Evolutionary conservation across 139 green algal species (phyloP).

Genomic region (Tetraselmis striata): DNA sequence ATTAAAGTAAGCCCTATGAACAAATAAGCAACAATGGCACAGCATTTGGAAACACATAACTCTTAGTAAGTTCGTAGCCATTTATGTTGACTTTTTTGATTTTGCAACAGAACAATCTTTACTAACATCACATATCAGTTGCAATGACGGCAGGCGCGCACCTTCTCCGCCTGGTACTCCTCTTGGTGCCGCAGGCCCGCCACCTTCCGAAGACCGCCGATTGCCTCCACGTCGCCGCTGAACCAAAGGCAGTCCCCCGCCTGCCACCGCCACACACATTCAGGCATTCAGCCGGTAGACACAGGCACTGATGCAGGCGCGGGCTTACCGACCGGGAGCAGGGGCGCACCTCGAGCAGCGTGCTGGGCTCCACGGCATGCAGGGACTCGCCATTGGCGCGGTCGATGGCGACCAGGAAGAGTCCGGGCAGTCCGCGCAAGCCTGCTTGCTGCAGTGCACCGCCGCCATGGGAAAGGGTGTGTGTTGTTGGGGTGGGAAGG

Average conservation of each 20-base stretch:
- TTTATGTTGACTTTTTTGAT: too few species aligned
- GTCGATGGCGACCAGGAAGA: constrained; percentile 61
- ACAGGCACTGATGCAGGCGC: not conserved
- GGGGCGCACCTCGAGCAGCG: constrained; percentile 25
- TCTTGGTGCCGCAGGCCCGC: constrained; percentile 41
- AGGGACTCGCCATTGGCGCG: constrained; percentile 27
- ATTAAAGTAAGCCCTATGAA: too few species aligned
- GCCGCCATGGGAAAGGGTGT: too few species aligned
- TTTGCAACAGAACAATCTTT: too few species aligned
- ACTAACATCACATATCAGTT: too few species aligned
- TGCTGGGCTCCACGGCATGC: constrained; percentile 37
- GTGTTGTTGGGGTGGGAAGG: too few species aligned
- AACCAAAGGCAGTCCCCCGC: constrained; percentile 73
- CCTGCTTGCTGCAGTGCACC: constrained; percentile 8
- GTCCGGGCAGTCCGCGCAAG: constrained; percentile 40
- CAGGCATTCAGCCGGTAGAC: not conserved
- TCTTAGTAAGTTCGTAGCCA: too few species aligned
- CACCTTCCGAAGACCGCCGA: constrained; percentile 52
- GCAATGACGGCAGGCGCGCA: too few species aligned
- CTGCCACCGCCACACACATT: constrained; percentile 9
- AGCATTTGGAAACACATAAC: too few species aligned
- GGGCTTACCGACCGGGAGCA: too few species aligned
- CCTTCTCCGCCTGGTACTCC: constrained; percentile 30
- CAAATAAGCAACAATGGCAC: too few species aligned
- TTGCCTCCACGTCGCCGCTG: constrained; percentile 43